Evolutionary conservation across 441 rosid genomes (phyloP).

Genomic region (Pelargonium citronellum): DNA sequence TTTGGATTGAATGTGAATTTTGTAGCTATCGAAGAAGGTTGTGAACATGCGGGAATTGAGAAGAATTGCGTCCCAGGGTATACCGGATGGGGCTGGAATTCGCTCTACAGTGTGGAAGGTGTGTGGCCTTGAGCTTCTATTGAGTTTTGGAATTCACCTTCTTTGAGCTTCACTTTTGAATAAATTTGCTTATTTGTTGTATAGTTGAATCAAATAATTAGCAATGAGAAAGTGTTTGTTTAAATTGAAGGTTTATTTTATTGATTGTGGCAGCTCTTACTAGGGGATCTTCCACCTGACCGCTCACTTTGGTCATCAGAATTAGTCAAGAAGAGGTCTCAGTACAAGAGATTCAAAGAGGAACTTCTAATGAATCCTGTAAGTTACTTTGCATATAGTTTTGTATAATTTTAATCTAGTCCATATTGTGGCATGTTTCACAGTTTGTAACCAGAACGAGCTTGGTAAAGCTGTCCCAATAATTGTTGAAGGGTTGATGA

Average conservation of each 20-base stretch:
- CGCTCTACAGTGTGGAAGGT: constrained; percentile 98
- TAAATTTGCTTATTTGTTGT: constrained; percentile 4
- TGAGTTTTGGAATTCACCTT: background rate
- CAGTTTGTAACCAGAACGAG: background rate
- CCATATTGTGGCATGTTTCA: background rate
- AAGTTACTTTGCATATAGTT: constrained; percentile 28
- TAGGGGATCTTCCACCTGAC: constrained; percentile 84
- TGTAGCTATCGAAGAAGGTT: constrained; percentile 75
- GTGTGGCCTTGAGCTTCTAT: background rate
- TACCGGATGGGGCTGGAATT: constrained; percentile 76
- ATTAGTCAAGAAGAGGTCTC: constrained; percentile 76
- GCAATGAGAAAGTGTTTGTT: background rate
- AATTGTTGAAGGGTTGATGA: background rate
- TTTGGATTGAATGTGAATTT: constrained; percentile 13
- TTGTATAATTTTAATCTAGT: background rate
- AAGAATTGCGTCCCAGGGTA: constrained; percentile 71
- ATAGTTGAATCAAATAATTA: background rate
- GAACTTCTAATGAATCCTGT: constrained; percentile 93
- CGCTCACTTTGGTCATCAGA: constrained; percentile 76
- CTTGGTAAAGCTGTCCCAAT: background rate
- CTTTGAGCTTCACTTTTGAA: background rate
- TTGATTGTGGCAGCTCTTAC: constrained; percentile 60
- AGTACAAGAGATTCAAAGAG: constrained; percentile 79
- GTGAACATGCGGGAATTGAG: constrained; percentile 71
- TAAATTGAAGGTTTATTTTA: constrained; percentile 1